A percentile compares a stretch with the other conserved stretches of the same genome.
Evolutionary conservation across 306 rosid genomes (phyloP).

Genomic region (Cucurbita maxima): DNA sequence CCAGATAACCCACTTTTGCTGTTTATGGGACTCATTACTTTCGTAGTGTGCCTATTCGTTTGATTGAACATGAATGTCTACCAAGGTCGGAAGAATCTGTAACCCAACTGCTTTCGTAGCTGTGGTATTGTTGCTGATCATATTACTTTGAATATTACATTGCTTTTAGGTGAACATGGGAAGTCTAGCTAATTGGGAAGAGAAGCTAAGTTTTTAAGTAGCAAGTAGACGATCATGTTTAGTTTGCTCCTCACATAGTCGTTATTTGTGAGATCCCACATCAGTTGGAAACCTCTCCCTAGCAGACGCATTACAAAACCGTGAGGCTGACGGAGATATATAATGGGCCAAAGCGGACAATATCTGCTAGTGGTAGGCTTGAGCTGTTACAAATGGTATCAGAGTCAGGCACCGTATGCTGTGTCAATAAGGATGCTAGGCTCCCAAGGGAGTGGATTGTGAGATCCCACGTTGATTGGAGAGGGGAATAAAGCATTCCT

Average conservation of each 20-base stretch:
- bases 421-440: too few relatives aligned
- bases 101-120: neutral
- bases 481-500: too few relatives aligned
- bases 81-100: neutral
- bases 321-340: too few relatives aligned
- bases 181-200: slow-evolving; percentile 89
- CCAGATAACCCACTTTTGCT: neutral
- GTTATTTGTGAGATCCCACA: neutral
- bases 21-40: neutral
- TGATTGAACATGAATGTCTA: neutral
- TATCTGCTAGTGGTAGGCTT: too few relatives aligned
- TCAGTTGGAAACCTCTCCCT: too few relatives aligned
- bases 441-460: too few relatives aligned
- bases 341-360: too few relatives aligned
- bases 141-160: slow-evolving; percentile 7
- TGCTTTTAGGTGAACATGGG: slow-evolving; percentile 67
- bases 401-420: too few relatives aligned
- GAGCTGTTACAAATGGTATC: too few relatives aligned
- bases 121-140: neutral
- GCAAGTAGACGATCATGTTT: slow-evolving; percentile 28
- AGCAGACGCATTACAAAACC: too few relatives aligned
- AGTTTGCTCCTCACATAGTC: neutral
- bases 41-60: neutral
- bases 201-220: slow-evolving; percentile 83
- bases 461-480: too few relatives aligned